Evolutionary conservation across 768 basidiomycete genomes (phyloP), one percentile per base, ranked within the genome.

Genomic region (Tylopilus balloui): DNA sequence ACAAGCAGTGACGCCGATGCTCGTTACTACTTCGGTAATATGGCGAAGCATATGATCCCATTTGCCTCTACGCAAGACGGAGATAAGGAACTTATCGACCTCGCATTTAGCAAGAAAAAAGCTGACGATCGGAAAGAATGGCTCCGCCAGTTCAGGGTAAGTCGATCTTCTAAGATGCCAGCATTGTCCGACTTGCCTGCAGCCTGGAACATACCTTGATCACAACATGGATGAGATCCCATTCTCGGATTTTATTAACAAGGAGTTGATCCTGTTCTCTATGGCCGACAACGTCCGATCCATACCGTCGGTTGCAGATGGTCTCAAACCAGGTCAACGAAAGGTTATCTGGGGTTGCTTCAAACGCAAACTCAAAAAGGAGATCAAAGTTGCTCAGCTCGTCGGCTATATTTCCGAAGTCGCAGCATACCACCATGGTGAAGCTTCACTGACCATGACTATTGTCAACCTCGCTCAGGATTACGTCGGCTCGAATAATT

Each of bases 31-130:
- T 99, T 99, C 66, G 77, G 85, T 50, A 78, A 88, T 59, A 93
- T 98, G 81, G 76, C 76, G 61, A 94, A 88, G 63, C 96, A 99
- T 63, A 87, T 95, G 78, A 90, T 99, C 47, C 88, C 92, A 0
- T 98, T 99, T 71, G 78, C 87, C 3, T 71, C 83, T 3, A 84
- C 82, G 4, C 81, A 88, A 61, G 78, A 84, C 0, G 92, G 85
- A 3, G 96, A 98, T 57, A 83, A 81, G 38, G 84, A 84, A 7
- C 77, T 97, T 29, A 95, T 99, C 52, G 96, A 99, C 34, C 83
- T 99, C 48, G 96, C 96, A 0, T 99, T 99, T 76, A 97, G 92
- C 74, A 99, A 98, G 81, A 98, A 97, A 77, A 97, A 95, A 64
- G 90, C 93, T 0, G 96, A 99, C 51, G 93, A 97, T 3, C 85